Conservation (phyloP, 2,329 filamentous ascomycete species). For the Fusarium stilboides region DNA sequence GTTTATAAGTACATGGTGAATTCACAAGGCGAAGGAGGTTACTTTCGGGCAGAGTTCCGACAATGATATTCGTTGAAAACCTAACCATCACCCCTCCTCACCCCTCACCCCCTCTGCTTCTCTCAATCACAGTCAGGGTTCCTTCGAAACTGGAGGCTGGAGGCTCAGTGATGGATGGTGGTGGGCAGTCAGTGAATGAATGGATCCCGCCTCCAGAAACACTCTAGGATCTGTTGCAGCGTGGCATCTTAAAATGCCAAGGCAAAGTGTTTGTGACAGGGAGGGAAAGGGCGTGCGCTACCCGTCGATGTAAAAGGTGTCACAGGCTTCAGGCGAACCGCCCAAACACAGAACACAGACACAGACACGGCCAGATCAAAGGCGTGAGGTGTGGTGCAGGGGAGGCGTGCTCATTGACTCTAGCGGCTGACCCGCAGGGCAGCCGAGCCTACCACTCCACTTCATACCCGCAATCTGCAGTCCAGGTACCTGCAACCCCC, state of each 20-base stretch:
- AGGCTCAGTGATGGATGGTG: neutral
- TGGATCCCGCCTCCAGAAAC: constrained; percentile 8
- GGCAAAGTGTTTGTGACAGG: constrained; percentile 10
- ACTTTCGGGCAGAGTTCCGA: constrained; percentile 14
- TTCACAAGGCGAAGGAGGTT: neutral
- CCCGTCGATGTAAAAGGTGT: constrained; percentile 21
- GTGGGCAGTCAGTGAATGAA: constrained; percentile 4
- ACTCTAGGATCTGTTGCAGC: constrained; percentile 19
- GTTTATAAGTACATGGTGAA: neutral
- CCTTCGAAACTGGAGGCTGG: neutral
- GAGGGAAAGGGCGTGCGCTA: constrained; percentile 24
- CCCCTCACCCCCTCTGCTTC: constrained; percentile 7
- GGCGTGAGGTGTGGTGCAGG: neutral
- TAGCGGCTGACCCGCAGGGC: constrained; percentile 36
- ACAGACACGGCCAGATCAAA: neutral
- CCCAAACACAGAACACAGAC: neutral
- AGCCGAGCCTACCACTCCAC: neutral
- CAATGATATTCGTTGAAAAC: neutral
- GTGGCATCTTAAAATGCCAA: constrained; percentile 27
- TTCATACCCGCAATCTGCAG: neutral
- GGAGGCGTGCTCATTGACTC: constrained; percentile 11
- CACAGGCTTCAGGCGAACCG: constrained; percentile 23
- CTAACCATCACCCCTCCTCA: neutral
- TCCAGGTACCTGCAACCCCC: neutral
- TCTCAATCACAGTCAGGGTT: neutral